phyloP scores from a whole-genome alignment of 192 early-diverging fungal species.

The Geranomyces variabilis region DNA sequence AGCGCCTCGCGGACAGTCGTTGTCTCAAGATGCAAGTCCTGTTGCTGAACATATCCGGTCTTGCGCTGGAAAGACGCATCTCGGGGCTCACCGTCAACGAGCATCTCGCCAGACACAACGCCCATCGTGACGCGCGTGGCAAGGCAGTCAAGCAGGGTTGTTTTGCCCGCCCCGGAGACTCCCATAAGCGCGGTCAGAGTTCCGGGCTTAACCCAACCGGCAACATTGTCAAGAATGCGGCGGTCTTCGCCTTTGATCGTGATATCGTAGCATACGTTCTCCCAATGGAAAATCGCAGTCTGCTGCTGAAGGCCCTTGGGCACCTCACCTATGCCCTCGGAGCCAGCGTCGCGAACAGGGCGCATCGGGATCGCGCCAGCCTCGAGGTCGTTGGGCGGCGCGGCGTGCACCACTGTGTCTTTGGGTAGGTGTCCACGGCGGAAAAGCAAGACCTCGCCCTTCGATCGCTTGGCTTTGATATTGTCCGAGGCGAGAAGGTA shows the following conservation, averaged over 20 bases:
- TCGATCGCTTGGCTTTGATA: conserved; percentile 16
- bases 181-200: conserved; percentile 78
- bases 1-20: conserved; percentile 44
- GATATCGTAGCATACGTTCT: conserved; percentile 16
- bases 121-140: conserved; percentile 67
- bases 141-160: conserved; percentile 50
- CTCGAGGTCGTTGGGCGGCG: background rate
- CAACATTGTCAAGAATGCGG: conserved; percentile 67
- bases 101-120: conserved; percentile 69
- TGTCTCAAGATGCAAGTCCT: conserved; percentile 47
- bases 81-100: conserved; percentile 72
- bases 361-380: background rate
- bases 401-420: background rate
- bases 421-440: conserved; percentile 13
- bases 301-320: background rate
- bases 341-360: background rate
- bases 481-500: background rate
- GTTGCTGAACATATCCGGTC: conserved; percentile 49
- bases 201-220: conserved; percentile 74
- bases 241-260: conserved; percentile 50
- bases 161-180: conserved; percentile 47
- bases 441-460: conserved; percentile 19
- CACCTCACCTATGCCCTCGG: background rate
- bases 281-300: conserved; percentile 22
- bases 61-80: conserved; percentile 18